A percentile compares a stretch with the other conserved stretches of the same genome.
These are phyloP conservation scores for Cardamine occulta DNA, from an alignment of 345 rosid genomes.

Conservation along the genomic window DNA sequence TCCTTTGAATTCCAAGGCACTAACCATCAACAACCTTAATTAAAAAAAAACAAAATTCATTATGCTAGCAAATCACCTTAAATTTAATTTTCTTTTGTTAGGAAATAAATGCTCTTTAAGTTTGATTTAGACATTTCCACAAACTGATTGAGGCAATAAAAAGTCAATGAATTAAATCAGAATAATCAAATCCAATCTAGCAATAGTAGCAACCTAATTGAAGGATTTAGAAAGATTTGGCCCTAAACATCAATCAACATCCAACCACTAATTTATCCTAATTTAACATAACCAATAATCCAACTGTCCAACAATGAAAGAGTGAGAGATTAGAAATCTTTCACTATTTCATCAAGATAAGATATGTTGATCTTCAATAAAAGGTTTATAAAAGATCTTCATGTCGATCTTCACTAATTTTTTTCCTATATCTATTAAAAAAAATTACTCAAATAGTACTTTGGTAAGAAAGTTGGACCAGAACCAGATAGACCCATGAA, in stretches of 20 bases:
- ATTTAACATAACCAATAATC: neutral
- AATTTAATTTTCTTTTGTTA: neutral
- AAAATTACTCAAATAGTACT: too few relatives aligned
- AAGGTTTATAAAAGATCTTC: too few relatives aligned
- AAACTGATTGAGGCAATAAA: neutral
- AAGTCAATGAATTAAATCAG: neutral
- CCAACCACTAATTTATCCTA: neutral
- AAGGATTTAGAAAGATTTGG: neutral
- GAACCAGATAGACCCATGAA: too few relatives aligned
- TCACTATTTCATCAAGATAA: neutral
- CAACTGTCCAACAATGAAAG: neutral
- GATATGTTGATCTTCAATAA: too few relatives aligned
- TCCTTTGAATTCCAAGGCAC: neutral
- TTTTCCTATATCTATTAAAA: too few relatives aligned
- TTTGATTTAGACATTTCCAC: neutral
- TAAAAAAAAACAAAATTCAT: neutral
- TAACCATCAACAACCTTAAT: neutral
- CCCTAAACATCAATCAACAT: slow-evolving; percentile 1
- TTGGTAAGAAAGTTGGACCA: too few relatives aligned
- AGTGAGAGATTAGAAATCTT: neutral
- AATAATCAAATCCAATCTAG: neutral
- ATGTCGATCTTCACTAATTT: too few relatives aligned
- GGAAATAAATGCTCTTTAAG: neutral
- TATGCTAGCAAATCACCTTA: neutral
- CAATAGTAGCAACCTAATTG: neutral